phyloP scores from a whole-genome alignment of 2,329 filamentous ascomycete species.

The Bipolaris bicolor region DNA sequence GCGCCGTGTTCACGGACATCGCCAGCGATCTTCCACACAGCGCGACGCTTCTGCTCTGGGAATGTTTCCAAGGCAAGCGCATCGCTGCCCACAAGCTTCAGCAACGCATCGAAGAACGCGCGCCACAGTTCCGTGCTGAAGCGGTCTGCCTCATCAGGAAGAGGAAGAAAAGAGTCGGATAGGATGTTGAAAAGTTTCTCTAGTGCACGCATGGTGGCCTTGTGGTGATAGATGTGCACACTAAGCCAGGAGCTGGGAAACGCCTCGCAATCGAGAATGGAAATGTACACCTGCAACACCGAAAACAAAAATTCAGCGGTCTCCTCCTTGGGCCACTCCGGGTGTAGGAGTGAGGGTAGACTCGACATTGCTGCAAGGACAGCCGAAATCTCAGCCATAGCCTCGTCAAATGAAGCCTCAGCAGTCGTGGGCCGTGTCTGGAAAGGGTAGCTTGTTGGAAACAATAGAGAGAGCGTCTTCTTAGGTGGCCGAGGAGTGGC shows the following conservation, averaged over 20 bases:
- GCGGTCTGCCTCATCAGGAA: slow-evolving; percentile 86
- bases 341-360: slow-evolving; percentile 73
- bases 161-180: slow-evolving; percentile 81
- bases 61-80: slow-evolving; percentile 92
- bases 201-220: slow-evolving; percentile 83
- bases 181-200: slow-evolving; percentile 82
- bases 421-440: slow-evolving; percentile 70
- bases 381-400: slow-evolving; percentile 85
- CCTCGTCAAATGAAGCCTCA: slow-evolving; percentile 77
- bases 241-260: slow-evolving; percentile 92
- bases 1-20: slow-evolving; percentile 93
- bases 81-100: slow-evolving; percentile 88
- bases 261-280: slow-evolving; percentile 85
- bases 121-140: slow-evolving; percentile 97
- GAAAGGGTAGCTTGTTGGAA: slow-evolving; percentile 90
- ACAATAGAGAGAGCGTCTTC: slow-evolving; percentile 78
- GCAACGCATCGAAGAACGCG: slow-evolving; percentile 84
- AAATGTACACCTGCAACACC: slow-evolving; percentile 83
- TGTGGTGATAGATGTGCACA: slow-evolving; percentile 90
- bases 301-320: slow-evolving; percentile 77
- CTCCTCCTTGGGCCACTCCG: slow-evolving; percentile 76
- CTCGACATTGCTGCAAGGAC: slow-evolving; percentile 82
- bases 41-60: slow-evolving; percentile 92
- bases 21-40: slow-evolving; percentile 98
- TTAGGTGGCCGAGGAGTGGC: slow-evolving; percentile 65